A percentile compares a stretch with the other conserved stretches of the same genome.
These are phyloP conservation scores for Candida patagonica DNA, from an alignment of 805 yeast species.

Conservation along the genomic window DNA sequence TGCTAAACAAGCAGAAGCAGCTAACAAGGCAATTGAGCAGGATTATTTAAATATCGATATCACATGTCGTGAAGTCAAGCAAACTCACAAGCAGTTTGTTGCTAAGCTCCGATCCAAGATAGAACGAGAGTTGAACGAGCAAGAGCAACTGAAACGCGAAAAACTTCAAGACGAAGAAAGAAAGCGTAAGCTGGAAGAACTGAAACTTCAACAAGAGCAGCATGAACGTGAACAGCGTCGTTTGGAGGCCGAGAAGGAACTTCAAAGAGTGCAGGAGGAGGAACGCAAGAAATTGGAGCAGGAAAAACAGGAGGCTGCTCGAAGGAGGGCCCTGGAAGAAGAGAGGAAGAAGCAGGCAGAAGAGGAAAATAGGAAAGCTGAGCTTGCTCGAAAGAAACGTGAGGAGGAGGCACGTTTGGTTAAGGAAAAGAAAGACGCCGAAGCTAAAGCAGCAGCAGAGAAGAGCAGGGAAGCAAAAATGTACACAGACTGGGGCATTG, in stretches of 20 bases:
- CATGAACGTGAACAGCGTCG: conserved; percentile 6
- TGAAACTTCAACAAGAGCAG: conserved; percentile 11
- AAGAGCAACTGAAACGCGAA: conserved; percentile 5
- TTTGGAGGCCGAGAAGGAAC: conserved; percentile 13
- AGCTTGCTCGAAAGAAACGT: not conserved
- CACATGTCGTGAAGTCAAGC: not conserved
- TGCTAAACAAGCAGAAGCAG: not conserved
- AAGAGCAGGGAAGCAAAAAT: conserved; percentile 7
- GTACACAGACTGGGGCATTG: conserved; percentile 22
- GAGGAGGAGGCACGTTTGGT: conserved; percentile 6
- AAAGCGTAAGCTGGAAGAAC: conserved; percentile 8
- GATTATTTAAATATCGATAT: not conserved
- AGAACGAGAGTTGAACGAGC: conserved; percentile 7
- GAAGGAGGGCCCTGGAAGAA: conserved; percentile 12
- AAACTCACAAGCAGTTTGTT: conserved; percentile 6
- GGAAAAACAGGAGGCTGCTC: conserved; percentile 19
- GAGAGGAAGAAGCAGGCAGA: conserved; percentile 8
- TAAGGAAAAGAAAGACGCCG: conserved; percentile 12
- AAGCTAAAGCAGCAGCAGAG: conserved; percentile 13
- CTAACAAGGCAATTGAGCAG: not conserved
- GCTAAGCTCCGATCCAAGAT: conserved; percentile 11
- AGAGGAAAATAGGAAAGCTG: conserved; percentile 16
- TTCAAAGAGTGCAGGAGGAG: conserved; percentile 13
- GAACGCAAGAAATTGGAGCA: conserved; percentile 12
- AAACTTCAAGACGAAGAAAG: conserved; percentile 8